Evolutionary conservation across 306 rosid genomes (phyloP), one percentile per base, ranked within the genome.

Genomic region (Begonia masoniana): DNA sequence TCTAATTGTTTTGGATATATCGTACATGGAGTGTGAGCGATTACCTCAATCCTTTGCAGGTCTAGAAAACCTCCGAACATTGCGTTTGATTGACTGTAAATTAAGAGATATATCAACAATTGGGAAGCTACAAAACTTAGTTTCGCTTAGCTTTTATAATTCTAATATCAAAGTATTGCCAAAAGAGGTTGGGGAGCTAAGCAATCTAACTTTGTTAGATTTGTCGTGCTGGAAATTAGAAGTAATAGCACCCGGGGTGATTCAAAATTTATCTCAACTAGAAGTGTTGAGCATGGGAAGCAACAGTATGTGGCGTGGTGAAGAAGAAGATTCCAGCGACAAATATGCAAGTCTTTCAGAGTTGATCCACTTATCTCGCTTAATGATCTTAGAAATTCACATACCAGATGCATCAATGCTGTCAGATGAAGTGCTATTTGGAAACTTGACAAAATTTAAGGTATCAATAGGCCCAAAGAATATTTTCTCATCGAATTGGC

Each of bases 301-400:
- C 0, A 55, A 21, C n/a, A n/a, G n/a, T n/a, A n/a, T n/a, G n/a
- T n/a, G n/a, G n/a, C n/a, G n/a, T n/a, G n/a, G n/a, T n/a, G n/a
- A n/a, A n/a, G n/a, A n/a, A n/a, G n/a, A n/a, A n/a, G n/a, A n/a
- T n/a, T n/a, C n/a, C n/a, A n/a, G n/a, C n/a, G n/a, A n/a, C 8
- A 56, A 35, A 10, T 61, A 68, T 43, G 72, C 67, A 8, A 50
- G 50, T 1, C 7, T 61, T 7, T 50, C 55, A 0, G 73, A 68
- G 59, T 47, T 68, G 10, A 56, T 6, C 10, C 0, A 45, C 12
- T 56, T 68, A 9, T 0, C 8, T 13, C 16, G 8, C 4, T 19
- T 68, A 13, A 13, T 50, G 0, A 12, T 50, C 7, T 14, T 68
- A 12, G 1, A 13, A 0, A 10, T 61, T 13, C 4, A 26, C 0